Conservation (phyloP, 257 asterid genomes). For the Solanum virginianum region DNA sequence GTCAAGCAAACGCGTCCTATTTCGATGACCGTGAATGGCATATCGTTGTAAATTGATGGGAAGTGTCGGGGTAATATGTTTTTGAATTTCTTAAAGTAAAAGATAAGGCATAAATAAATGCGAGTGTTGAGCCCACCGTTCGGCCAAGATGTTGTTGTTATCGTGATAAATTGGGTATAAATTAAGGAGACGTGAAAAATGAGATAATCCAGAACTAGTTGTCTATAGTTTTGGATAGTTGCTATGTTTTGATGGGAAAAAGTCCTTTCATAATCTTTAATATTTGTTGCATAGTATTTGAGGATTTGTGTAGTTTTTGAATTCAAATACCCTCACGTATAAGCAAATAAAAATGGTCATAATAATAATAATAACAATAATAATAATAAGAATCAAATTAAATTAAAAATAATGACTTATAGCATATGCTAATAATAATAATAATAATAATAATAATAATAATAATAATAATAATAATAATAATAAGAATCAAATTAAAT, state of each 20-base stretch:
- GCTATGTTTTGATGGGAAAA: too few species aligned
- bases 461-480: too few species aligned
- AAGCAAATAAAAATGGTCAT: neutral
- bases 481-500: too few species aligned
- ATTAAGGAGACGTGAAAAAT: neutral
- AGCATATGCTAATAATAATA: too few species aligned
- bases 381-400: too few species aligned
- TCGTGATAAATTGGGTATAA: neutral
- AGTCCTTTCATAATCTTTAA: neutral
- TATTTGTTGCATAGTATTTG: neutral
- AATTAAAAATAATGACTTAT: too few species aligned
- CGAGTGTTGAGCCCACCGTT: neutral
- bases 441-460: too few species aligned
- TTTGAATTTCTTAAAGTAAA: neutral
- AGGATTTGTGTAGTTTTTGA: neutral
- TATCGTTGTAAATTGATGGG: neutral
- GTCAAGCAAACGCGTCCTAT: neutral
- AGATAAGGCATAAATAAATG: neutral
- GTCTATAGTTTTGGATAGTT: neutral
- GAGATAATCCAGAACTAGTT: neutral
- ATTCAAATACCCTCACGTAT: neutral
- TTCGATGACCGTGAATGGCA: neutral
- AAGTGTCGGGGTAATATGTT: neutral
- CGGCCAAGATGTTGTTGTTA: neutral
- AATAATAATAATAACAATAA: too few species aligned